Evolutionary conservation across 768 basidiomycete genomes (phyloP).

Genomic region (Lentinula lateritia): DNA sequence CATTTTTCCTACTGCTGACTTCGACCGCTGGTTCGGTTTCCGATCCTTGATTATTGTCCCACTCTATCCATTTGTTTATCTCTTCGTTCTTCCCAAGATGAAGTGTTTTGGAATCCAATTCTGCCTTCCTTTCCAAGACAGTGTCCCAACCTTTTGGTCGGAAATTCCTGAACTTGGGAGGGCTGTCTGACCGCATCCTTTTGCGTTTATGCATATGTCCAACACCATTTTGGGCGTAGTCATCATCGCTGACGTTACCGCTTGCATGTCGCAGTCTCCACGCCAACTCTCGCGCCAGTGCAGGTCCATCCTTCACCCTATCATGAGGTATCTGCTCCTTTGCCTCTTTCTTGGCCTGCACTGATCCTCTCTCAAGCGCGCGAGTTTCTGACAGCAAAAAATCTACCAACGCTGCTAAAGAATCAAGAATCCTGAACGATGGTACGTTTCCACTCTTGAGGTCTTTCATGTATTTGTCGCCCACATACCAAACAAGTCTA

Average conservation of each 20-base stretch:
- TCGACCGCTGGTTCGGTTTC: slow-evolving; percentile 31
- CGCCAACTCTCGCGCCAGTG: slow-evolving; percentile 75
- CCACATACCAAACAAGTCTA: slow-evolving; percentile 90
- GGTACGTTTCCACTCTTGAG: slow-evolving; percentile 43
- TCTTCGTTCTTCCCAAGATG: slow-evolving; percentile 33
- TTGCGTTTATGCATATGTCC: slow-evolving; percentile 27
- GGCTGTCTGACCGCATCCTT: slow-evolving; percentile 22
- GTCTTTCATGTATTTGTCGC: slow-evolving; percentile 72
- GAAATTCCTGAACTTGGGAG: slow-evolving; percentile 56
- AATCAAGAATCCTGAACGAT: slow-evolving; percentile 57
- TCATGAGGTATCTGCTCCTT: slow-evolving; percentile 80
- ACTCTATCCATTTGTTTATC: slow-evolving; percentile 36
- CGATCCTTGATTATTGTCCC: slow-evolving; percentile 22
- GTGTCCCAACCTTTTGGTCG: slow-evolving; percentile 63
- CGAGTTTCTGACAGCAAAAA: slow-evolving; percentile 78
- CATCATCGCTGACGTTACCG: slow-evolving; percentile 66
- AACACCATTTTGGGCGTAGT: slow-evolving; percentile 27
- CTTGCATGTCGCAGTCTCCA: slow-evolving; percentile 71
- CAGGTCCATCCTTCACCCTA: slow-evolving; percentile 75
- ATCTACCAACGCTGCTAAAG: slow-evolving; percentile 63
- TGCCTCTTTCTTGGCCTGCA: slow-evolving; percentile 67
- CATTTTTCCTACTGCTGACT: slow-evolving; percentile 39
- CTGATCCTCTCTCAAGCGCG: slow-evolving; percentile 64
- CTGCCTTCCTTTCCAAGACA: slow-evolving; percentile 34
- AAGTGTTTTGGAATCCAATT: slow-evolving; percentile 31